Conservation (phyloP, 257 asterid species). For the Misopates orontium region DNA sequence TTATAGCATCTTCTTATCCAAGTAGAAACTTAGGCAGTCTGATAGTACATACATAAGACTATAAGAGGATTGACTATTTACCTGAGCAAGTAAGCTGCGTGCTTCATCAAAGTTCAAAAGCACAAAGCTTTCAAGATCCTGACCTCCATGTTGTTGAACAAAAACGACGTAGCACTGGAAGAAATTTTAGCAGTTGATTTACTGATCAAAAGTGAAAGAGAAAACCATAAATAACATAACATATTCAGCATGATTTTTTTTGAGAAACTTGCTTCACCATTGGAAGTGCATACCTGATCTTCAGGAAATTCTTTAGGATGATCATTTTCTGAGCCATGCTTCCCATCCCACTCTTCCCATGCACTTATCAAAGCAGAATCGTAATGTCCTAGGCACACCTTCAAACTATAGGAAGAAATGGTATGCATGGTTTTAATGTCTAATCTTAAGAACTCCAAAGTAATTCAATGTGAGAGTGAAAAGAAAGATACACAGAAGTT, state of each 20-base stretch:
- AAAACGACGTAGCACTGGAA: conserved; percentile 75
- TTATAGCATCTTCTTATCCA: conserved; percentile 21
- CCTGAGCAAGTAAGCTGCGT: conserved; percentile 85
- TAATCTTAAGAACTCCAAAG: neutral
- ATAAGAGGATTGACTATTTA: conserved; percentile 25
- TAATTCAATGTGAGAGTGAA: neutral
- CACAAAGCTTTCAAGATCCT: conserved; percentile 88
- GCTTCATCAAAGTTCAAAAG: conserved; percentile 83
- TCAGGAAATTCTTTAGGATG: conserved; percentile 78
- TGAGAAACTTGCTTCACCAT: conserved; percentile 9
- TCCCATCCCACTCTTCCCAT: conserved; percentile 92
- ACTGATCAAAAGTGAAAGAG: conserved; percentile 16
- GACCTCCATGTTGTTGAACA: conserved; percentile 95
- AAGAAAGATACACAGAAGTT: no score
- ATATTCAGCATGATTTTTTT: conserved; percentile 11
- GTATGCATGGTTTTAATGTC: conserved; percentile 21
- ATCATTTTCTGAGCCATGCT: conserved; percentile 83
- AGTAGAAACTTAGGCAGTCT: conserved; percentile 18
- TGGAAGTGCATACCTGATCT: conserved; percentile 58
- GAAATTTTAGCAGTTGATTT: conserved; percentile 23
- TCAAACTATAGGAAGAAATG: conserved; percentile 51
- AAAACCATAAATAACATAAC: conserved; percentile 6
- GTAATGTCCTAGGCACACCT: conserved; percentile 86
- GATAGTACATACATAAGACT: conserved; percentile 22
- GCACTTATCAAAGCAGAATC: conserved; percentile 74